Evolutionary conservation across 1,139 yeast genomes (phyloP), one percentile per base, ranked within the genome.

Genomic region (Geotrichum citri-aurantii): DNA sequence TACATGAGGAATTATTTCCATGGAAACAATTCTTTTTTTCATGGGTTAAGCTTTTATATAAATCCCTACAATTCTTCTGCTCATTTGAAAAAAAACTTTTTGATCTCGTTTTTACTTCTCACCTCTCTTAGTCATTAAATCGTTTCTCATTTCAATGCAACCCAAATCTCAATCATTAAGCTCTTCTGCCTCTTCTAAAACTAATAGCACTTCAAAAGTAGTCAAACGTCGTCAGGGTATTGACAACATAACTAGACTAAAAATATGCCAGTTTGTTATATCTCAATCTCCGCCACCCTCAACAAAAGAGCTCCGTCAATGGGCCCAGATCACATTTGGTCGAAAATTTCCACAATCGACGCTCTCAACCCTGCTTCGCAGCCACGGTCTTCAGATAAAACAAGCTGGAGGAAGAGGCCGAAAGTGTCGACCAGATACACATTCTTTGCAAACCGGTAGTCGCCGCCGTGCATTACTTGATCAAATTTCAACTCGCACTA

Each of bases 271-370:
- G 31, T 55, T 50, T 48, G 50, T 55, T n/a, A 29, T 48, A 14
- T 50, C 51, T 21, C 53, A 51, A 23, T 17, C 46, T 5, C 27
- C 50, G 4, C 53, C 54, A 21, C 58, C 54, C 10, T 24, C 54
- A 11, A 55, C 58, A 12, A 50, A 50, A 33, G 26, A 26, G 19
- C 23, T 55, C 17, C 58, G 49, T 19, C 40, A 50, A 12, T 55
- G 58, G 58, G 58, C 58, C 6, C 48, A 46, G 23, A 17, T 19
- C 6, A 48, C 51, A 8, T 55, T 50, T 31, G 50, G 54, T 46
- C 52, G 58, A 23, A 12, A 37, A 19, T 55, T 55, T 26, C 58
- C 58, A 7, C 58, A 55, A 42, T 55, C 58, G 24, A 55, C 58
- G 8, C 44, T 55, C 10, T 55, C 58, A 7, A 50, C 58, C n/a